Base-by-base conservation (phyloP, 164 flowering plant genomes). In the Magnolia sinica region DNA sequence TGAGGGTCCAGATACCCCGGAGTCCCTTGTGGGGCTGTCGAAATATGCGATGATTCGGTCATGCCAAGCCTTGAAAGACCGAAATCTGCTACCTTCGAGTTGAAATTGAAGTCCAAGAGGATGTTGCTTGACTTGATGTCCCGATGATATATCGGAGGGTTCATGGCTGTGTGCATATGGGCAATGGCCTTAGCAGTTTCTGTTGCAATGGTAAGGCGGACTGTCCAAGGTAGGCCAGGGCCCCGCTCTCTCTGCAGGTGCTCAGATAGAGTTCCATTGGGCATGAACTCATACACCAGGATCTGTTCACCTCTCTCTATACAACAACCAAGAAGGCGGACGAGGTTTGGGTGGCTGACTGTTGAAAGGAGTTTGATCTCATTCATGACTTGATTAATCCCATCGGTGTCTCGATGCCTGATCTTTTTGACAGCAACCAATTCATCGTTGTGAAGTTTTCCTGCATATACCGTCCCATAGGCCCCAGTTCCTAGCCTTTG, bases 21-120 rank as follows among this genome's bases (percentile, higher is more conserved):
- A n/a, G 98, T 95, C 1, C 98, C 98, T 76, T 93, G 98, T 0
- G 98, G 98, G 18, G 94, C 91, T 0, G 98, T 95, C 8, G 98
- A 95, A 27, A 95, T 88, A 68, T 95, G 95, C 16, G 98, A 95
- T 1, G 74, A 55, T 64, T 90, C 97, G 0, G 79, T 70, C 79
- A 76, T 74, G 1, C 97, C 98, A 7, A 92, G 76, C 50, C 98
- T 87, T 0, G 98, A 95, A 7, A 95, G 90, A 3, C 98, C 98
- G 67, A 95, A 95, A 85, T 95, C 98, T 2, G 98, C 97, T 2
- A 95, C 93, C 79, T 93, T 95, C 7, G 98, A 87, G 9, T 81
- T 87, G 85, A 81, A 90, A 49, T 82, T 79, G 80, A 80, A 72
- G 75, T 93, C 98, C 50, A 95, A 73, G 8, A 95, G 87, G 16